Evolutionary conservation across 768 basidiomycete genomes (phyloP), one percentile per base, ranked within the genome.

Genomic region (Trametes elegans): DNA sequence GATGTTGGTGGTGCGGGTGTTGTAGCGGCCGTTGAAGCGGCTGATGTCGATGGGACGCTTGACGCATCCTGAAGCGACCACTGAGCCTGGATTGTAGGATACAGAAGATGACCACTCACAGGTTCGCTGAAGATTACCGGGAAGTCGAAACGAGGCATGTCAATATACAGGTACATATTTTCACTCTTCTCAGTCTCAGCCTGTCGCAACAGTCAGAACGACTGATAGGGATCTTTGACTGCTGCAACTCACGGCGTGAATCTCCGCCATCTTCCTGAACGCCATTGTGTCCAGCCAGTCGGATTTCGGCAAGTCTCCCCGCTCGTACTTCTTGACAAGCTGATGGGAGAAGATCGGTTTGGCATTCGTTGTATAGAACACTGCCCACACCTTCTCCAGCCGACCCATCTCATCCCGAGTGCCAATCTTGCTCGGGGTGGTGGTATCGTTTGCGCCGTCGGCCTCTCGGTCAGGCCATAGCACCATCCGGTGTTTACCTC

Each of bases 231-330:
- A n/a, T 11, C 28, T 14, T 21, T 13, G 3, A 13, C 11, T 13
- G 19, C 18, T 6, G 34, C 38, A 3, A 69, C 87, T 53, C 67
- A 93, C 95, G 2, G 92, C 84, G 67, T 98, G 96, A 24, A 95
- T 85, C 68, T 94, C 90, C 60, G 94, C 94, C 79, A 98, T 96
- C 74, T 89, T 92, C 41, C 95, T 77, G 73, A 98, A 99, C 6
- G 90, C 85, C 72, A 97, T 71, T 58, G 89, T 88, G 67, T 98
- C 95, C 7, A 98, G 74, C 97, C 97, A 99, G 53, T 98, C 97
- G 2, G 92, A 88, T 70, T 94, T 93, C 2, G 88, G 83, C 27
- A 99, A 77, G 68, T 98, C 97, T 0, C 94, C 94, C 16, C 93
- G 79, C 64, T 98, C 94, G 63, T 95, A 94, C 70, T 97, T 97